These are phyloP conservation scores for Xylaria sp. DNA, from an alignment of 495 filamentous ascomycete species.

Conservation along the genomic window DNA sequence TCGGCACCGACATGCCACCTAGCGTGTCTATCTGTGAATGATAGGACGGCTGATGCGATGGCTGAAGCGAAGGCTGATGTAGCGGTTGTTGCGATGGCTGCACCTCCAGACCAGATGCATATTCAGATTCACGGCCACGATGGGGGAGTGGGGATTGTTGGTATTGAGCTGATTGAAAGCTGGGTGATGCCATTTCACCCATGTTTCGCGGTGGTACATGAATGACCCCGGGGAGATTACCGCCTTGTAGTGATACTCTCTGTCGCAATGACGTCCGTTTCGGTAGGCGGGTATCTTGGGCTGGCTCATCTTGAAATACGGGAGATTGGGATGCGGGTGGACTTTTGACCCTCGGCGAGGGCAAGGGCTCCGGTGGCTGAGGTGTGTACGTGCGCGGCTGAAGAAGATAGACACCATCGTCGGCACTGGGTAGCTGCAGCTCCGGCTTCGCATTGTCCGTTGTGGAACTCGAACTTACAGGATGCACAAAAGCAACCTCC, in stretches of 20 bases:
- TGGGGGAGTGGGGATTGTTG: slow-evolving; percentile 40
- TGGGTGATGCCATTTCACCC: slow-evolving; percentile 40
- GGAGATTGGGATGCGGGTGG: slow-evolving; percentile 24
- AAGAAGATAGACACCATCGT: slow-evolving; percentile 52
- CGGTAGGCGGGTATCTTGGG: slow-evolving; percentile 37
- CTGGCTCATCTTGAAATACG: slow-evolving; percentile 22
- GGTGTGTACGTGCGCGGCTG: slow-evolving; percentile 63
- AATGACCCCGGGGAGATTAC: slow-evolving; percentile 51
- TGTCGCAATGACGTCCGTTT: slow-evolving; percentile 55
- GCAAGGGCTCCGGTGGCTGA: slow-evolving; percentile 53
- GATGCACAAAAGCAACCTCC: slow-evolving; percentile 29
- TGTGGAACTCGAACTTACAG: background rate
- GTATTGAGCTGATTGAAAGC: slow-evolving; percentile 30
- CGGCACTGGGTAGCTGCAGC: slow-evolving; percentile 34
- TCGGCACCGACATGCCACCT: slow-evolving; percentile 45
- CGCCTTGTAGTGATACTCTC: slow-evolving; percentile 55
- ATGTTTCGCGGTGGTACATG: slow-evolving; percentile 49
- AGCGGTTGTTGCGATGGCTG: slow-evolving; percentile 29
- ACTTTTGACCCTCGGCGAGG: slow-evolving; percentile 49
- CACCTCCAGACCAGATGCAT: slow-evolving; percentile 58
- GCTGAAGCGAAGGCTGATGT: background rate
- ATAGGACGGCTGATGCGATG: background rate
- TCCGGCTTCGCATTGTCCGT: slow-evolving; percentile 32
- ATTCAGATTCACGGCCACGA: slow-evolving; percentile 56
- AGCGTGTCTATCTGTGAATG: slow-evolving; percentile 42